A percentile compares a stretch with the other conserved stretches of the same genome.
phyloP scores from a whole-genome alignment of 306 rosid genomes.

The Vigna reflexopilosa region DNA sequence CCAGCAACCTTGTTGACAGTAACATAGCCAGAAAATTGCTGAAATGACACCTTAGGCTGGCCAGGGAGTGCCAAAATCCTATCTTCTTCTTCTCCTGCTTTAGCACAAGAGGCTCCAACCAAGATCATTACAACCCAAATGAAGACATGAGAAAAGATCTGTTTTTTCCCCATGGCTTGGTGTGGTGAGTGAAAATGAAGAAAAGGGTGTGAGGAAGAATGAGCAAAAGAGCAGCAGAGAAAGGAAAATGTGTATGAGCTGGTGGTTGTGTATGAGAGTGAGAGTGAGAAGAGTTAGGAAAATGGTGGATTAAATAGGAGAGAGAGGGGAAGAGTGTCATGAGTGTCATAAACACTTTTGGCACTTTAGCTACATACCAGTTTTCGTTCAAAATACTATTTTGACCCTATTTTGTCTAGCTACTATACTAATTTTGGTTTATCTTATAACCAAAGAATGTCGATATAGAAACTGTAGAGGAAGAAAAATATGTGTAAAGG shows the following conservation, averaged over 20 bases:
- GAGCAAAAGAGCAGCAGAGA: neutral
- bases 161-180: slow-evolving; percentile 52
- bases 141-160: slow-evolving; percentile 53
- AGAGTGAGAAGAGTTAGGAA: slow-evolving; percentile 48
- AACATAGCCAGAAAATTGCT: slow-evolving; percentile 91
- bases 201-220: neutral
- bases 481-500: neutral
- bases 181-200: slow-evolving; percentile 15
- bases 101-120: slow-evolving; percentile 19
- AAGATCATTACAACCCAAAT: slow-evolving; percentile 44
- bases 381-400: slow-evolving; percentile 36
- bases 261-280: slow-evolving; percentile 51
- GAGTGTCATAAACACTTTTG: slow-evolving; percentile 24
- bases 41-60: slow-evolving; percentile 80
- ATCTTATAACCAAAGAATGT: slow-evolving; percentile 32
- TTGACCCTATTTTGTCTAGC: slow-evolving; percentile 46
- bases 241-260: neutral
- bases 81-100: slow-evolving; percentile 48
- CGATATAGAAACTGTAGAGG: slow-evolving; percentile 33
- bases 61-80: slow-evolving; percentile 85
- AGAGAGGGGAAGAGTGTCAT: slow-evolving; percentile 24
- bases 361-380: slow-evolving; percentile 8
- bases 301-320: slow-evolving; percentile 74
- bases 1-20: slow-evolving; percentile 79
- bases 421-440: slow-evolving; percentile 37